Percentiles rank a stretch among this genome's conserved stretches.
These are phyloP conservation scores for Collybia nuda DNA, from an alignment of 768 basidiomycete species.

Conservation along the genomic window DNA sequence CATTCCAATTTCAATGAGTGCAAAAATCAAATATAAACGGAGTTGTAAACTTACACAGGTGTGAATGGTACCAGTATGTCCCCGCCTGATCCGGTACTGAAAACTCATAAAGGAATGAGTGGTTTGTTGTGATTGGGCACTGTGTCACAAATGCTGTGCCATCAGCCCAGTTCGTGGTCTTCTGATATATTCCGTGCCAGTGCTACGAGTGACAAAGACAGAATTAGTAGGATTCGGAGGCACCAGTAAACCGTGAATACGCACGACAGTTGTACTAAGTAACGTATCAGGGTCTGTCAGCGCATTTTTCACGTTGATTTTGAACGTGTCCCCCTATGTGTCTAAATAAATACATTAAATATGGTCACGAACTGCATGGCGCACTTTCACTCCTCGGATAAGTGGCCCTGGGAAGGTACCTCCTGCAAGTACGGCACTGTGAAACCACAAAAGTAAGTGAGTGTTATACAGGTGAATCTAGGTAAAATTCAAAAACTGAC, in stretches of 20 bases:
- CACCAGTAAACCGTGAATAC: neutral
- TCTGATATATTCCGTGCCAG: constrained; percentile 44
- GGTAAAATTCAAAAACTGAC: neutral
- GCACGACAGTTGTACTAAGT: constrained; percentile 17
- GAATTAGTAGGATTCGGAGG: neutral
- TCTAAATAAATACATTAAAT: no score
- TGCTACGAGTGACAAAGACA: constrained; percentile 18
- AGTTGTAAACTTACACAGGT: constrained; percentile 18
- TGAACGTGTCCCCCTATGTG: neutral
- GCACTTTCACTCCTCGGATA: neutral
- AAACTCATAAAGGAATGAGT: constrained; percentile 36
- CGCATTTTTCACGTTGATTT: neutral
- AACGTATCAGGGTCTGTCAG: constrained; percentile 24
- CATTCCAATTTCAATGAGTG: no score
- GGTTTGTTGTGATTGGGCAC: constrained; percentile 33
- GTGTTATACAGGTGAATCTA: no score
- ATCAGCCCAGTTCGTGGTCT: constrained; percentile 35
- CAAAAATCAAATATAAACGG: neutral
- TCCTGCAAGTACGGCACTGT: constrained; percentile 1
- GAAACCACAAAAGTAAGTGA: neutral
- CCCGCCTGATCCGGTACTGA: constrained; percentile 13
- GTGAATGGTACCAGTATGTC: constrained; percentile 23
- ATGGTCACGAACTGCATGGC: no score
- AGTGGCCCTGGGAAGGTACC: neutral
- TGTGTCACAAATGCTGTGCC: constrained; percentile 34